phyloP scores from a whole-genome alignment of 176 grass and related monocot genomes.

The Tuctoria greenei region DNA sequence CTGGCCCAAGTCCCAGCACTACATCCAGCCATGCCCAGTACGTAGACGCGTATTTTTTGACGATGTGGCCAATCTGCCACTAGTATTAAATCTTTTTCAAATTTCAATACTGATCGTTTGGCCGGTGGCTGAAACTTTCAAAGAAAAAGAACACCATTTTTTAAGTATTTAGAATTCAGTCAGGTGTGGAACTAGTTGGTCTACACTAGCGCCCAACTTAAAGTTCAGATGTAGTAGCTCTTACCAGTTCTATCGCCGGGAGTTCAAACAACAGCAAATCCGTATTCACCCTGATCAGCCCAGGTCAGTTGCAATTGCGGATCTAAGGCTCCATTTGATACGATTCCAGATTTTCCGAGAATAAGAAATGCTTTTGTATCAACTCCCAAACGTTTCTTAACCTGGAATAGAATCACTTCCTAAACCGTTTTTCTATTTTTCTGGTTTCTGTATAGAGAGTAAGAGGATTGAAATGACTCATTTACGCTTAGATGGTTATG shows the following conservation, averaged over 20 bases:
- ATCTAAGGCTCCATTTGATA: too few relatives aligned
- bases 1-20: too few relatives aligned
- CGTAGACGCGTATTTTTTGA: not conserved
- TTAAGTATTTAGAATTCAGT: not conserved
- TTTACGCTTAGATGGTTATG: too few relatives aligned
- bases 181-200: not conserved
- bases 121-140: not conserved
- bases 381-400: too few relatives aligned
- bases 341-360: too few relatives aligned
- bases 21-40: not conserved
- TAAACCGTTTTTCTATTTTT: too few relatives aligned
- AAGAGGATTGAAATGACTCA: too few relatives aligned
- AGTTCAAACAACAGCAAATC: not conserved
- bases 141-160: not conserved
- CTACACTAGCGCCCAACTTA: not conserved
- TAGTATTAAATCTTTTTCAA: not conserved
- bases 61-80: not conserved
- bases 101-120: not conserved
- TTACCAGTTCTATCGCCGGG: not conserved
- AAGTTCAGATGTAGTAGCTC: not conserved
- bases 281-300: not conserved
- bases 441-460: too few relatives aligned
- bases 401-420: too few relatives aligned
- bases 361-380: too few relatives aligned
- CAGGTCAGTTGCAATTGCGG: not conserved